Percentiles rank a stretch among this genome's conserved stretches.
phyloP scores from a whole-genome alignment of 2,329 filamentous ascomycete species.

The Didymella lethalis region DNA sequence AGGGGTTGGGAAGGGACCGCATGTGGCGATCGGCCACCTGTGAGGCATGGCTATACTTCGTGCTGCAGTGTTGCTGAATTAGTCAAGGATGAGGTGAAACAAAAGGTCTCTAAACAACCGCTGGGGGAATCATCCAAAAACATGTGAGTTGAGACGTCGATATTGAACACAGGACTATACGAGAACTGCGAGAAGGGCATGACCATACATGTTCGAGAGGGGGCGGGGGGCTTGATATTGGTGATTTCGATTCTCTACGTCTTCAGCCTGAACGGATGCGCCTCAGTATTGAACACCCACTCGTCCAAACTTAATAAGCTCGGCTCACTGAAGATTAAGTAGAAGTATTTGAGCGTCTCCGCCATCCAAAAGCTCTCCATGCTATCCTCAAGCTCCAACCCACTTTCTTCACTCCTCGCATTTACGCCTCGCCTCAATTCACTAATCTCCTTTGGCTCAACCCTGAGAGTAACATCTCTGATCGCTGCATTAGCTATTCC shows the following conservation, averaged over 20 bases:
- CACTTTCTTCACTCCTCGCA: constrained; percentile 36
- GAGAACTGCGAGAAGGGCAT: no score
- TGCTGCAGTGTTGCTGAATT: no score
- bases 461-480: constrained; percentile 55
- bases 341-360: constrained; percentile 72
- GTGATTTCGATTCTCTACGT: background rate
- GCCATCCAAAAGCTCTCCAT: constrained; percentile 79
- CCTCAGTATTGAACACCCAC: constrained; percentile 63
- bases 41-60: background rate
- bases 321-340: constrained; percentile 66
- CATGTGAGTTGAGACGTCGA: no score
- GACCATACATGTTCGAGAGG: no score
- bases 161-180: no score
- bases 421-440: constrained; percentile 13
- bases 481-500: constrained; percentile 69
- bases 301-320: constrained; percentile 66
- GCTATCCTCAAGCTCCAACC: constrained; percentile 57
- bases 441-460: background rate
- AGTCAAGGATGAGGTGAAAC: no score
- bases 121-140: no score
- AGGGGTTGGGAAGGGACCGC: background rate
- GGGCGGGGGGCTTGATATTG: no score
- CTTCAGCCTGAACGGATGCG: constrained; percentile 47
- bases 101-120: no score
- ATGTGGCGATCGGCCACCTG: background rate